Conservation (phyloP, 2,329 filamentous ascomycete genomes). For the Clonostachys sp. region DNA sequence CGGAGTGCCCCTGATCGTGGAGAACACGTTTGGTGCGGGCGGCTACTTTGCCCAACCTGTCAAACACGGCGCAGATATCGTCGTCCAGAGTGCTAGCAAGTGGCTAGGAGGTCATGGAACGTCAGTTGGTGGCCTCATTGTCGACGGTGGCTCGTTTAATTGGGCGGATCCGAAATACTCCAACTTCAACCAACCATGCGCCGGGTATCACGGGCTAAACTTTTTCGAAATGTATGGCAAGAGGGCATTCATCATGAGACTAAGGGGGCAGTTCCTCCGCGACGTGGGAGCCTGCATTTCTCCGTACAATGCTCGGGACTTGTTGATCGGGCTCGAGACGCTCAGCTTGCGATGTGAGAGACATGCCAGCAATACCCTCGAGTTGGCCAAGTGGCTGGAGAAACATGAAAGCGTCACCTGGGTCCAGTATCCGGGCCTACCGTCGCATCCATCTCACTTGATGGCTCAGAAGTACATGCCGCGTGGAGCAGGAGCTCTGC, state of each 20-base stretch:
- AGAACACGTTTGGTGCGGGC: conserved; percentile 15
- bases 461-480: conserved; percentile 64
- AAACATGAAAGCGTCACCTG: conserved; percentile 63
- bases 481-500: conserved; percentile 65
- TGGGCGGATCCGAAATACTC: conserved; percentile 69
- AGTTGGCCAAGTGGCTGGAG: conserved; percentile 64
- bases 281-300: conserved; percentile 65
- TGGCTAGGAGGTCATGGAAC: conserved; percentile 74
- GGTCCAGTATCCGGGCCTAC: conserved; percentile 67
- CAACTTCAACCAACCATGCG: conserved; percentile 63
- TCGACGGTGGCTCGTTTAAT: conserved; percentile 68
- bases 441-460: conserved; percentile 53
- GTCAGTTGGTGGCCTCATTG: conserved; percentile 62
- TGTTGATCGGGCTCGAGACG: conserved; percentile 67
- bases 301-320: conserved; percentile 68
- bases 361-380: conserved; percentile 61
- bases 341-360: conserved; percentile 61
- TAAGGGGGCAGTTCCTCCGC: conserved; percentile 66
- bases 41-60: conserved; percentile 64
- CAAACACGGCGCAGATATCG: conserved; percentile 66
- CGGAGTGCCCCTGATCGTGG: conserved; percentile 23
- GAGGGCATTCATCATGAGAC: conserved; percentile 60
- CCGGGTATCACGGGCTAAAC: conserved; percentile 65
- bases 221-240: conserved; percentile 68
- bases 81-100: conserved; percentile 68